A percentile compares a stretch with the other conserved stretches of the same genome.
These are phyloP conservation scores for Aureobasidium lini DNA, from an alignment of 2,329 filamentous ascomycete genomes.

Conservation along the genomic window DNA sequence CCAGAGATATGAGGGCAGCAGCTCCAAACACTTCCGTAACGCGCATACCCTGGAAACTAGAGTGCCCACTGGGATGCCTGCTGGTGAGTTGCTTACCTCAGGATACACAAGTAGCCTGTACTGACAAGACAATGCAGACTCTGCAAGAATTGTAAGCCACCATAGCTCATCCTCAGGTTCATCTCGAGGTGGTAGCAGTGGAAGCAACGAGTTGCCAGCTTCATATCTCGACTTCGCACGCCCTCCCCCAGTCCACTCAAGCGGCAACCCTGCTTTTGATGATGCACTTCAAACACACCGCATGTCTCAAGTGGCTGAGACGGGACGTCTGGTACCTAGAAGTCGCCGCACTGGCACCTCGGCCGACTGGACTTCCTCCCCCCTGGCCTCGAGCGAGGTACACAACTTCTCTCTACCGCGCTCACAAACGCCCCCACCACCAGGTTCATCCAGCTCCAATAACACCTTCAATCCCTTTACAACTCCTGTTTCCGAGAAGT, in stretches of 20 bases:
- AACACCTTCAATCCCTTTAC: conserved; percentile 1
- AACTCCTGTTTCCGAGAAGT: conserved; percentile 6
- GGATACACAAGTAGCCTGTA: too few species aligned
- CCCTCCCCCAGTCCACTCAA: conserved; percentile 22
- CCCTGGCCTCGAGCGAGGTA: not conserved
- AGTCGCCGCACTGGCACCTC: conserved; percentile 31
- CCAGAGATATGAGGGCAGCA: conserved; percentile 30
- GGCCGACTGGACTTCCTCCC: conserved; percentile 30
- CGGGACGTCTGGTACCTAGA: conserved; percentile 39
- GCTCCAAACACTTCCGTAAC: conserved; percentile 6
- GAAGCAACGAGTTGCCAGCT: conserved; percentile 17
- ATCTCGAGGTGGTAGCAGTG: conserved; percentile 20
- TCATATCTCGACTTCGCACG: not conserved
- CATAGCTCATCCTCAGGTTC: conserved; percentile 15
- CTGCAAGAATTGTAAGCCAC: not conserved
- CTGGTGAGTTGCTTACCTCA: not conserved
- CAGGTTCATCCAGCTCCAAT: conserved; percentile 5
- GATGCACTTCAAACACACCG: conserved; percentile 39
- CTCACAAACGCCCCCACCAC: not conserved
- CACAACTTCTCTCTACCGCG: conserved; percentile 8
- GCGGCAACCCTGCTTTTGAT: conserved; percentile 24
- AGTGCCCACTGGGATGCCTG: conserved; percentile 1
- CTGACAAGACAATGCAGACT: conserved; percentile 14
- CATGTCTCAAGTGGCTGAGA: conserved; percentile 44
- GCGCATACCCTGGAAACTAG: conserved; percentile 8